Evolutionary conservation across 2,329 filamentous ascomycete species (phyloP).

Genomic region (Colletotrichum shisoi): DNA sequence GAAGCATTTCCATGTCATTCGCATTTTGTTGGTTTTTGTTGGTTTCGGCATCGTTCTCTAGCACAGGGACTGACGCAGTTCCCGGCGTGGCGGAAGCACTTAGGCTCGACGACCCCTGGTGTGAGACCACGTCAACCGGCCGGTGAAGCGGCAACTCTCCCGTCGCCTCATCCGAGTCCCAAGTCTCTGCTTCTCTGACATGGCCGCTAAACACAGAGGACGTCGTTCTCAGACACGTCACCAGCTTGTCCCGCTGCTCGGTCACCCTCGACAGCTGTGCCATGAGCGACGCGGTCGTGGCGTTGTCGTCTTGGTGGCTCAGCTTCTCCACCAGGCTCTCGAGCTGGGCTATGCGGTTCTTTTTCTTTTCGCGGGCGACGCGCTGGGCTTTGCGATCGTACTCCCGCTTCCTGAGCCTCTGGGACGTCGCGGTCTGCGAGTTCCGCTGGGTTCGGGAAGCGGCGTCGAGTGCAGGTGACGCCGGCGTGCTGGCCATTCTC

Average conservation of each 20-base stretch:
- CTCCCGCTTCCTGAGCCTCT: slow-evolving; percentile 45
- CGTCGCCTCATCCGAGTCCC: neutral
- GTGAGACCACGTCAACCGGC: neutral
- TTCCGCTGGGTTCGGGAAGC: neutral
- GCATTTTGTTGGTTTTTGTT: neutral
- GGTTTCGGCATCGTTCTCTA: neutral
- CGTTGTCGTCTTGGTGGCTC: slow-evolving; percentile 41
- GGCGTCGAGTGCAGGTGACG: neutral
- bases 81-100: neutral
- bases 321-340: slow-evolving; percentile 44
- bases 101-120: neutral
- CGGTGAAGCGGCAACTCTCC: neutral
- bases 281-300: slow-evolving; percentile 42
- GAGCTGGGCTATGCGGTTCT: slow-evolving; percentile 45
- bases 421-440: slow-evolving; percentile 9
- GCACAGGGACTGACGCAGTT: neutral
- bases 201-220: neutral
- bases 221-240: slow-evolving; percentile 8
- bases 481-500: neutral
- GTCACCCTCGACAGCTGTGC: slow-evolving; percentile 43
- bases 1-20: neutral
- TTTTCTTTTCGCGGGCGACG: slow-evolving; percentile 45
- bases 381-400: slow-evolving; percentile 47
- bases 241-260: slow-evolving; percentile 41
- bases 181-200: neutral